These are phyloP conservation scores for Pleurotus sapidus DNA, from an alignment of 768 basidiomycete species.

Conservation along the genomic window DNA sequence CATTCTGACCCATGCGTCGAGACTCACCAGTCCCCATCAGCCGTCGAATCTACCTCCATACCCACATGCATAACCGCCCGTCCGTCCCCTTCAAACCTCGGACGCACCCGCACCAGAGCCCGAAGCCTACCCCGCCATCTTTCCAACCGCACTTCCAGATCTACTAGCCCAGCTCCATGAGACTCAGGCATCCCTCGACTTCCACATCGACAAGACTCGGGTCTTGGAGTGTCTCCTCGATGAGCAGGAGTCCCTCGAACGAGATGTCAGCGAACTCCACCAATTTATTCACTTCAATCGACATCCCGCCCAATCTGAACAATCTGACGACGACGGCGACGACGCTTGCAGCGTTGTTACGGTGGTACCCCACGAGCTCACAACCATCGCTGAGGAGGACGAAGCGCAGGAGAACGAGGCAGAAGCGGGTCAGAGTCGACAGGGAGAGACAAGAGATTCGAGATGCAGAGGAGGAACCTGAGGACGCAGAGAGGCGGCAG, in stretches of 20 bases:
- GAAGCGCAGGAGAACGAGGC: slow-evolving; percentile 46
- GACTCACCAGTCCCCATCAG: too few species aligned
- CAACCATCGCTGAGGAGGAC: slow-evolving; percentile 73
- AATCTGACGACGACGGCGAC: slow-evolving; percentile 56
- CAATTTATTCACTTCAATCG: slow-evolving; percentile 57
- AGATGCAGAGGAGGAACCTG: slow-evolving; percentile 41
- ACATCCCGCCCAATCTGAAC: slow-evolving; percentile 12
- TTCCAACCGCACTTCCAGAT: too few species aligned
- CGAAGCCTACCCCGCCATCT: too few species aligned
- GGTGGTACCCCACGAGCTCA: slow-evolving; percentile 63
- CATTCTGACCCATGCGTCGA: too few species aligned
- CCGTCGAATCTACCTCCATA: too few species aligned
- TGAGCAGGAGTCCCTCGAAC: slow-evolving; percentile 83
- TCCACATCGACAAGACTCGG: slow-evolving; percentile 79
- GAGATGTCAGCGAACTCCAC: slow-evolving; percentile 69
- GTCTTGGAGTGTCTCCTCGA: slow-evolving; percentile 76
- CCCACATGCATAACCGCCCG: too few species aligned
- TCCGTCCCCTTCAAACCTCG: too few species aligned
- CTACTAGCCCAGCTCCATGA: slow-evolving; percentile 83
- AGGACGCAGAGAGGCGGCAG: slow-evolving; percentile 43
- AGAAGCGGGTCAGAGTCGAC: slow-evolving; percentile 1
- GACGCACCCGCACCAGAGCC: too few species aligned
- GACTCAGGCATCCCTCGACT: slow-evolving; percentile 74
- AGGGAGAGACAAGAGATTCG: slow-evolving; percentile 27
- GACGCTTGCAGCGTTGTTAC: slow-evolving; percentile 74